phyloP scores from a whole-genome alignment of 2,329 filamentous ascomycete species.

The Colletotrichum destructivum region DNA sequence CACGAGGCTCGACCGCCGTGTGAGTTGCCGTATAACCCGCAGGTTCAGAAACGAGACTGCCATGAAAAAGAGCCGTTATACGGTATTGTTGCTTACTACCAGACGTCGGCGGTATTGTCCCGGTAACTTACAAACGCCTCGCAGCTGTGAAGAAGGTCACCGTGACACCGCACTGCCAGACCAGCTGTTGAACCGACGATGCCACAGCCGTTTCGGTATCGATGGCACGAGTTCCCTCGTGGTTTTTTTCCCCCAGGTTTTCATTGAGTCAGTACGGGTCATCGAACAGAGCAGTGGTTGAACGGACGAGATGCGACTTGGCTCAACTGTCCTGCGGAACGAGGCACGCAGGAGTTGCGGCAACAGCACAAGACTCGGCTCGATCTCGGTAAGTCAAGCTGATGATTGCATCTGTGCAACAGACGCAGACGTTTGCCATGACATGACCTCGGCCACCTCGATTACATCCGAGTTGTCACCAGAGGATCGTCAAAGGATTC shows the following conservation, averaged over 20 bases:
- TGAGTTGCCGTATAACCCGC: neutral
- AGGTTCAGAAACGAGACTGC: too few relatives aligned
- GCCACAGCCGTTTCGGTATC: too few relatives aligned
- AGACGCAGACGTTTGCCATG: neutral
- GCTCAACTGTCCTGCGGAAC: neutral
- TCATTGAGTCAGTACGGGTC: too few relatives aligned
- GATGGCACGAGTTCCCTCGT: too few relatives aligned
- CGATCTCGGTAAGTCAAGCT: neutral
- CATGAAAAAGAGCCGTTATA: neutral
- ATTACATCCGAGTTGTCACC: neutral
- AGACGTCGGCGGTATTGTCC: neutral
- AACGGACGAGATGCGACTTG: neutral
- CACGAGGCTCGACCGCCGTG: neutral
- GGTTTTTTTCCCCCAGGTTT: too few relatives aligned
- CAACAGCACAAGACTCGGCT: neutral
- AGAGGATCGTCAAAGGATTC: slow-evolving; percentile 21
- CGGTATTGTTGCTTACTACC: neutral
- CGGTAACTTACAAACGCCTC: neutral
- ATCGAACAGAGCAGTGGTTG: too few relatives aligned
- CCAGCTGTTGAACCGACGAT: too few relatives aligned
- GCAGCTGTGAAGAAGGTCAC: too few relatives aligned
- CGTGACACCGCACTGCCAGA: neutral
- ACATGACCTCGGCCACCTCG: neutral
- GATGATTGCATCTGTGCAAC: neutral
- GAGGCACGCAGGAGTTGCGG: neutral